phyloP scores from a whole-genome alignment of 331 rosid species.

The Quercus phellos region DNA sequence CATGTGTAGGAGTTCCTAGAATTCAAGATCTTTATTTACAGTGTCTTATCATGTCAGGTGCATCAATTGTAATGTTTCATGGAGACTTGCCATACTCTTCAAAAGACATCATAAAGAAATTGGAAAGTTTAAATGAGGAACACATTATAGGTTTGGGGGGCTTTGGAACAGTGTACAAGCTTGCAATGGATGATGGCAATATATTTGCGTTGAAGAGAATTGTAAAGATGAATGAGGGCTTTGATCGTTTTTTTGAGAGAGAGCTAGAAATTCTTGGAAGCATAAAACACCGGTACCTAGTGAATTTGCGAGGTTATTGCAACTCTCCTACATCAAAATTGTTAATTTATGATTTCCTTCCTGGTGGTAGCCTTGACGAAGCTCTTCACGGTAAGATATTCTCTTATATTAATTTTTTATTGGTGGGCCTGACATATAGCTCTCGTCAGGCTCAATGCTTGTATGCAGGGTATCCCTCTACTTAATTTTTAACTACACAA shows the following conservation, averaged over 20 bases:
- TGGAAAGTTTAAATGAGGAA: conserved; percentile 86
- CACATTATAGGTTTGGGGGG: conserved; percentile 92
- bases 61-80: conserved; percentile 95
- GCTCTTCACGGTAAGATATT: conserved; percentile 84
- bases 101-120: conserved; percentile 89
- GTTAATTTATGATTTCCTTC: conserved; percentile 84
- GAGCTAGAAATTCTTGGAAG: conserved; percentile 99
- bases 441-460: not conserved
- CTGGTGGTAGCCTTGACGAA: conserved; percentile 98
- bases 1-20: conserved; percentile 14
- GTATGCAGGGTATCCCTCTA: not conserved
- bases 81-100: conserved; percentile 99
- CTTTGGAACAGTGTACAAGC: conserved; percentile 91
- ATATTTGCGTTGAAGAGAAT: conserved; percentile 91
- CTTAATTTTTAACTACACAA: not conserved
- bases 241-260: conserved; percentile 97
- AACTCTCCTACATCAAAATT: conserved; percentile 96
- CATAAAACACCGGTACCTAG: conserved; percentile 92
- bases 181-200: conserved; percentile 96
- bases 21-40: conserved; percentile 24
- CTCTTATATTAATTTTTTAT: not conserved
- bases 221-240: conserved; percentile 84
- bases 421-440: conserved; percentile 3
- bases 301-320: conserved; percentile 98
- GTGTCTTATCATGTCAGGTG: conserved; percentile 51